Conservation (phyloP, 2,329 filamentous ascomycete genomes). For the Xylaria sp. region DNA sequence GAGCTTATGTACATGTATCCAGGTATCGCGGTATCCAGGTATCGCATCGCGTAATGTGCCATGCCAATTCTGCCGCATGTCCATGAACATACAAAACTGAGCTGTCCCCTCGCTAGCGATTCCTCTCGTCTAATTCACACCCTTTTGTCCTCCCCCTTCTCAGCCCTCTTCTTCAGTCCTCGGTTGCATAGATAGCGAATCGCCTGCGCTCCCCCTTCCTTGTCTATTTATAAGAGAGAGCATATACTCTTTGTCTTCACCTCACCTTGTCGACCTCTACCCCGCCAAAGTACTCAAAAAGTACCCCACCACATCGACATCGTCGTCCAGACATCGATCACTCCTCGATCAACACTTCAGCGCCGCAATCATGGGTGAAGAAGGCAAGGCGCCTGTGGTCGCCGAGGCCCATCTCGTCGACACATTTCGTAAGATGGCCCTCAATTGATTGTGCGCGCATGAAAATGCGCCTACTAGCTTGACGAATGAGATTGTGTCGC, state of each 20-base stretch:
- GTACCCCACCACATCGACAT: conserved; percentile 35
- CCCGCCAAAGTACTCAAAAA: conserved; percentile 29
- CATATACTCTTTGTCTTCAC: conserved; percentile 3
- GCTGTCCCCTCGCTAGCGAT: conserved; percentile 28
- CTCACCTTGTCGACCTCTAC: conserved; percentile 1
- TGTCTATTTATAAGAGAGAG: conserved; percentile 17
- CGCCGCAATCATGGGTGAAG: conserved; percentile 58
- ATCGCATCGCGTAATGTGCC: conserved; percentile 4
- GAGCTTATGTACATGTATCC: background rate
- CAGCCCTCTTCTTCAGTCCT: conserved; percentile 26
- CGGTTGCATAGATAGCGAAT: background rate
- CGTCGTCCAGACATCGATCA: conserved; percentile 33
- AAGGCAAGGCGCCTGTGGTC: conserved; percentile 69
- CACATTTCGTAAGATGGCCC: conserved; percentile 70
- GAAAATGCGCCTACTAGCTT: background rate
- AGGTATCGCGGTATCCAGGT: conserved; percentile 1
- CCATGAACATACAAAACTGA: conserved; percentile 36
- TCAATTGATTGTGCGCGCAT: conserved; percentile 7
- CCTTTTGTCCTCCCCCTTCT: conserved; percentile 28
- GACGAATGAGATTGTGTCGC: conserved; percentile 26
- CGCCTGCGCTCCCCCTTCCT: background rate
- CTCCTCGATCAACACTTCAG: conserved; percentile 8
- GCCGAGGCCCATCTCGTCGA: conserved; percentile 81
- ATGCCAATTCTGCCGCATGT: conserved; percentile 22
- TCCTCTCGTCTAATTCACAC: conserved; percentile 33